Evolutionary conservation across 2,329 filamentous ascomycete species (phyloP).

Genomic region (Malbranchea cinnamomea): DNA sequence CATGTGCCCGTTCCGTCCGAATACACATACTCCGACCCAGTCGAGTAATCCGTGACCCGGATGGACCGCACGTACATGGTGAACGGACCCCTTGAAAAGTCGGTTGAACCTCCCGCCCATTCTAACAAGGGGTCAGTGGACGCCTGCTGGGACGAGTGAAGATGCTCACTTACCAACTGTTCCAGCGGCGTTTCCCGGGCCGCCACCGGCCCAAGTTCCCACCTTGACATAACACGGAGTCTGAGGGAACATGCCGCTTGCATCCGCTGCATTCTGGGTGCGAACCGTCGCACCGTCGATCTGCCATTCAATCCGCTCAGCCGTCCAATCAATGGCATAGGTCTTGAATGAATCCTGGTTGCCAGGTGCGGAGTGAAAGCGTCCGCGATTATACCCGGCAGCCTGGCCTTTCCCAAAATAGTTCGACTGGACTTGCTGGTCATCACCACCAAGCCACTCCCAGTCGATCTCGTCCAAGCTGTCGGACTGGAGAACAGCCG

Average conservation of each 20-base stretch:
- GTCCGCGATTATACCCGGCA: conserved; percentile 71
- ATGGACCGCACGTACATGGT: conserved; percentile 69
- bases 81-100: conserved; percentile 73
- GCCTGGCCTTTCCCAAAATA: conserved; percentile 93
- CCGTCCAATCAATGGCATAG: conserved; percentile 86
- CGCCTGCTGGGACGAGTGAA: conserved; percentile 1
- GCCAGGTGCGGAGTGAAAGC: conserved; percentile 52
- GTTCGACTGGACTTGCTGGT: conserved; percentile 76
- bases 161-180: conserved; percentile 46
- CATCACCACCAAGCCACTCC: conserved; percentile 78
- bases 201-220: conserved; percentile 83
- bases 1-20: conserved; percentile 62
- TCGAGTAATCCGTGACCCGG: conserved; percentile 79
- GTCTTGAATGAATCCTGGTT: conserved; percentile 68
- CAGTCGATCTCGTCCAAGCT: conserved; percentile 91
- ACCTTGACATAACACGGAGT: conserved; percentile 91
- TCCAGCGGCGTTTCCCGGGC: conserved; percentile 60
- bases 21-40: conserved; percentile 72
- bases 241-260: conserved; percentile 65
- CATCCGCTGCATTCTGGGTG: conserved; percentile 53
- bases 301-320: conserved; percentile 70
- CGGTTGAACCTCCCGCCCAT: conserved; percentile 76
- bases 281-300: conserved; percentile 66
- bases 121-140: conserved; percentile 20
- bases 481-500: conserved; percentile 80